phyloP scores from a whole-genome alignment of 257 asterid species.

The Fraxinus pennsylvanica region DNA sequence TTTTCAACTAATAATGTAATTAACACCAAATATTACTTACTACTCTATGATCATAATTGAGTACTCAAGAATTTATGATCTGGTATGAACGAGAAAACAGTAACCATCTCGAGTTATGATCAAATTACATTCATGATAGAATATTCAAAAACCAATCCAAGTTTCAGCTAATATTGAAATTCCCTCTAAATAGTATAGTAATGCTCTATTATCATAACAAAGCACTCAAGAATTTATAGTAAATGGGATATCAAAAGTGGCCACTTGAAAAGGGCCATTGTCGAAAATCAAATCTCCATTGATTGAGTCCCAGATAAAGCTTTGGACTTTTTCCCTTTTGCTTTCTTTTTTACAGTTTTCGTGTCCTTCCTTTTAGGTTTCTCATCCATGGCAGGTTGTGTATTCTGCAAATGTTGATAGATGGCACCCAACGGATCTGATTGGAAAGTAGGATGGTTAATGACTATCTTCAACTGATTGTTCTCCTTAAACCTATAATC shows the following conservation, averaged over 20 bases:
- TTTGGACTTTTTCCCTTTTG: slow-evolving; percentile 50
- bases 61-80: not conserved
- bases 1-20: too few species aligned
- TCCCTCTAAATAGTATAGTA: not conserved
- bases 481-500: slow-evolving; percentile 66
- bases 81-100: not conserved
- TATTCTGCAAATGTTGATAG: slow-evolving; percentile 65
- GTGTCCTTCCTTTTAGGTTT: slow-evolving; percentile 50
- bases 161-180: not conserved
- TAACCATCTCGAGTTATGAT: not conserved
- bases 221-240: not conserved
- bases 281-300: slow-evolving; percentile 51
- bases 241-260: not conserved
- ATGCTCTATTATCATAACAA: not conserved
- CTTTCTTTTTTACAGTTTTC: slow-evolving; percentile 44
- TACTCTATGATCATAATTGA: not conserved
- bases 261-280: not conserved
- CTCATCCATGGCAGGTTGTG: slow-evolving; percentile 58
- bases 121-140: not conserved
- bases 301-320: slow-evolving; percentile 36
- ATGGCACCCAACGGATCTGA: slow-evolving; percentile 73
- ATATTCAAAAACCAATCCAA: not conserved
- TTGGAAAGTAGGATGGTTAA: slow-evolving; percentile 57
- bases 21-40: too few species aligned
- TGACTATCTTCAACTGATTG: slow-evolving; percentile 56